Conservation (phyloP, 1,284 basidiomycete species). For the Pyrrhoderma lamaoense region DNA sequence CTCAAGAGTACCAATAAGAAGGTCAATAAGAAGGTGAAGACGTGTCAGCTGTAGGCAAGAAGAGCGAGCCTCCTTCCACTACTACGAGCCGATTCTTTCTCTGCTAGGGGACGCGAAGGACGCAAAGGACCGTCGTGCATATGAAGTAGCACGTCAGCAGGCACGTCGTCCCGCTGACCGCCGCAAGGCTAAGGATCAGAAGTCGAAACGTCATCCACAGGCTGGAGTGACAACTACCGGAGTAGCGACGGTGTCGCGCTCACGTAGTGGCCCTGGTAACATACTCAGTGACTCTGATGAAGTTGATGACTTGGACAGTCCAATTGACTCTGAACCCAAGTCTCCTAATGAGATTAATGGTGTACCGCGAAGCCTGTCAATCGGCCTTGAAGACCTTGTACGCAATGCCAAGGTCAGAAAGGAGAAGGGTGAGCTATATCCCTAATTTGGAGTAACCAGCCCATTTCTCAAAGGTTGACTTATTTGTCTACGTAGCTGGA, state of each 20-base stretch:
- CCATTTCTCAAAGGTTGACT: too few relatives aligned
- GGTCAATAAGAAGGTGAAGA: not conserved
- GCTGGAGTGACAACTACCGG: not conserved
- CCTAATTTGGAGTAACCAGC: not conserved
- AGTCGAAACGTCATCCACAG: constrained; percentile 4
- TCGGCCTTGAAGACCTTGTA: constrained; percentile 12
- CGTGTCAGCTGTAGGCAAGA: not conserved
- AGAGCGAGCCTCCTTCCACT: not conserved
- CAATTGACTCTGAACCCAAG: not conserved
- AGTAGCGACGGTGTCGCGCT: not conserved
- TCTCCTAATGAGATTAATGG: not conserved
- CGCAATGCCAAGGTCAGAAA: constrained; percentile 12
- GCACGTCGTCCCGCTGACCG: constrained; percentile 10
- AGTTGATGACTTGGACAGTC: not conserved
- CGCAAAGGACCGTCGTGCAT: constrained; percentile 12
- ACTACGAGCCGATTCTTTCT: too few relatives aligned
- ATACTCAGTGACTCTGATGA: too few relatives aligned
- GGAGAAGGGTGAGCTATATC: constrained; percentile 9
- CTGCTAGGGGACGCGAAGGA: not conserved
- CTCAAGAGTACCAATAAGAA: not conserved
- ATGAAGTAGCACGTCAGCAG: constrained; percentile 11
- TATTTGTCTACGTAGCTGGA: constrained; percentile 2
- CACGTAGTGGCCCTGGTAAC: too few relatives aligned
- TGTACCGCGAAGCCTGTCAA: not conserved
- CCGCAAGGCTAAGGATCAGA: constrained; percentile 13